A percentile compares a stretch with the other conserved stretches of the same genome.
These are phyloP conservation scores for Hericium erinaceus DNA, from an alignment of 768 basidiomycete genomes.

Conservation along the genomic window DNA sequence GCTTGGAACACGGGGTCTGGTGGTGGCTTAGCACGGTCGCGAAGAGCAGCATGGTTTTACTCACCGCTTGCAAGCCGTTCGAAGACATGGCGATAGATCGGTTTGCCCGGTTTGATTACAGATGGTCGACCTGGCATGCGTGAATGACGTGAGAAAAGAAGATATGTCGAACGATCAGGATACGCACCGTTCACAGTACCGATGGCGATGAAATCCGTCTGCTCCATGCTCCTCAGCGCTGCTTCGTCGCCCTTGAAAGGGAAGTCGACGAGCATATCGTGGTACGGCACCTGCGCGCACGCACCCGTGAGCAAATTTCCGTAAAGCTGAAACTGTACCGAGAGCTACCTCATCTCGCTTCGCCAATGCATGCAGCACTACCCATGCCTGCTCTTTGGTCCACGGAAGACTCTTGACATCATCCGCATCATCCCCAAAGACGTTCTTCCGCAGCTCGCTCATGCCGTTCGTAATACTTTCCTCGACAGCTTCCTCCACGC, in stretches of 20 bases:
- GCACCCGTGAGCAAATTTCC: no score
- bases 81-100: constrained; percentile 82
- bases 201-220: constrained; percentile 79
- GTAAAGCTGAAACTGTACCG: not conserved
- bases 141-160: no score
- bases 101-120: constrained; percentile 81
- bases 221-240: constrained; percentile 76
- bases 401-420: constrained; percentile 79
- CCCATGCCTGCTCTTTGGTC: constrained; percentile 86
- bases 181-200: constrained; percentile 59
- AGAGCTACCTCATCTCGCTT: constrained; percentile 44
- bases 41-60: constrained; percentile 11
- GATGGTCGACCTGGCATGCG: constrained; percentile 61
- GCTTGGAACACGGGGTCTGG: constrained; percentile 73
- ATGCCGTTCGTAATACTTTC: constrained; percentile 79
- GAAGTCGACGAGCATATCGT: constrained; percentile 70
- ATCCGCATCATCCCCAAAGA: constrained; percentile 88
- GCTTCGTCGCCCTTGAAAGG: constrained; percentile 90
- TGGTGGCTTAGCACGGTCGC: constrained; percentile 6
- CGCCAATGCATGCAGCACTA: constrained; percentile 64
- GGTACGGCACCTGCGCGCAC: constrained; percentile 63
- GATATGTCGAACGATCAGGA: not conserved
- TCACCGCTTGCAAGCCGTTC: constrained; percentile 69
- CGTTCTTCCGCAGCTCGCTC: constrained; percentile 78
- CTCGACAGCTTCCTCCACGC: constrained; percentile 74